phyloP scores from a whole-genome alignment of 78 protist species.

The Chrysochromulina tobinii region DNA sequence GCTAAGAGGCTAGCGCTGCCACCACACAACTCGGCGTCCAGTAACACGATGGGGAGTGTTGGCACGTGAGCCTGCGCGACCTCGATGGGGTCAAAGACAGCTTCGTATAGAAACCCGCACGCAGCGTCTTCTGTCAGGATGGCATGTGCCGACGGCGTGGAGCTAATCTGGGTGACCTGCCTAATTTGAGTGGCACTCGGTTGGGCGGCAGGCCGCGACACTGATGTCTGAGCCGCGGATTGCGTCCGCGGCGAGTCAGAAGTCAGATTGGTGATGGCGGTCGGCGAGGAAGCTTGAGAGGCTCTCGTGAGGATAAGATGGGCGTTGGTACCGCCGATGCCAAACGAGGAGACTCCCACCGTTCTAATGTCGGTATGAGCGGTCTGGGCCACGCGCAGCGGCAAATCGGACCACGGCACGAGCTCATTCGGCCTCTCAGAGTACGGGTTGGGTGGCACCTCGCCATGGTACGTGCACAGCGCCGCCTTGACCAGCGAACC shows the following conservation, averaged over 20 bases:
- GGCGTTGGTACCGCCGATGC: conserved; percentile 32
- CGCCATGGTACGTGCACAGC: background rate
- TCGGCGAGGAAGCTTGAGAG: background rate
- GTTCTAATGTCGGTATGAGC: background rate
- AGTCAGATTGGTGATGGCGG: no score
- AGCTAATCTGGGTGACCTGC: background rate
- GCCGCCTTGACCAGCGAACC: conserved; percentile 62
- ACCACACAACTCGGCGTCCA: no score
- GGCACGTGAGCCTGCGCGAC: no score
- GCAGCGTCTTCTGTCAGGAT: no score
- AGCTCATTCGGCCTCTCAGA: background rate
- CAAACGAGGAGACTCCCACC: conserved; percentile 1
- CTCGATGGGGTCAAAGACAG: no score
- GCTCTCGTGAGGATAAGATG: background rate
- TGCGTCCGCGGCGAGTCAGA: background rate
- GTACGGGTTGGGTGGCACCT: background rate
- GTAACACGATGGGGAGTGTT: no score
- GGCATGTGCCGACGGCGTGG: background rate
- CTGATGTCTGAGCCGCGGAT: background rate
- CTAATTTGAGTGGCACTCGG: background rate
- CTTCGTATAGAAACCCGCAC: no score
- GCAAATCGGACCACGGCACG: background rate
- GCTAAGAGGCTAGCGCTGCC: no score
- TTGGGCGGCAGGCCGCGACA: background rate
- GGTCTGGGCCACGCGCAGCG: background rate